A percentile compares a stretch with the other conserved stretches of the same genome.
Evolutionary conservation across 495 filamentous ascomycete species (phyloP).

Genomic region (Penicillium atrosanguineum): DNA sequence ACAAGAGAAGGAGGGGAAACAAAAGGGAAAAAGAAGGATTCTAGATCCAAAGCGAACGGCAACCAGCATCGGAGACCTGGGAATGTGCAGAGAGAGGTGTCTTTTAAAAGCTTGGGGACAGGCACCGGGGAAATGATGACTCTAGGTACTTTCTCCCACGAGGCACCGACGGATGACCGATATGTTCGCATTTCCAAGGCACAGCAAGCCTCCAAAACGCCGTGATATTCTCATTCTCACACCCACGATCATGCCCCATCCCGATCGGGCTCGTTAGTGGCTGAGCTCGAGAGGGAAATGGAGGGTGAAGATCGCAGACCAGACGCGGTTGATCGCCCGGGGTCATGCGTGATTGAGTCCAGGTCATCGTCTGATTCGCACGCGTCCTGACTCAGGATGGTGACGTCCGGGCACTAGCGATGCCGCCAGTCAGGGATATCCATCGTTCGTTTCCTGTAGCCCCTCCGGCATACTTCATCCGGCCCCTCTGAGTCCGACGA

Average conservation of each 20-base stretch:
- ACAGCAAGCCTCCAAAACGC: conserved; percentile 3
- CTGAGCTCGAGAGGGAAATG: conserved; percentile 7
- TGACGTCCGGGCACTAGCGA: conserved; percentile 11
- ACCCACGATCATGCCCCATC: conserved; percentile 6
- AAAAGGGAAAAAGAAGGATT: background rate
- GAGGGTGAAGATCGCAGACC: conserved; percentile 14
- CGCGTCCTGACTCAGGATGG: conserved; percentile 14
- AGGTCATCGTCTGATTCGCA: conserved; percentile 24
- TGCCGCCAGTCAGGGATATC: background rate
- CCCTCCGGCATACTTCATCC: conserved; percentile 9
- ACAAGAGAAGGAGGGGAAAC: background rate
- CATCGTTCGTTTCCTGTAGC: background rate
- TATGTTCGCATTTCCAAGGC: conserved; percentile 20
- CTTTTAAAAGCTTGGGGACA: conserved; percentile 4
- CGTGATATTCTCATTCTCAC: conserved; percentile 1
- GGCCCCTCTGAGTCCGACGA: background rate
- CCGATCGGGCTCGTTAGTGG: conserved; percentile 3
- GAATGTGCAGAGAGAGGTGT: background rate
- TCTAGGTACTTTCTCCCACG: conserved; percentile 12
- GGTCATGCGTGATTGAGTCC: conserved; percentile 19
- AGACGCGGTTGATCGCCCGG: conserved; percentile 21
- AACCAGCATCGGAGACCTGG: background rate
- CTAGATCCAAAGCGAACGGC: background rate
- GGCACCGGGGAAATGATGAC: conserved; percentile 26
- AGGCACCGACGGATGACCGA: conserved; percentile 24